Evolutionary conservation across 2,329 filamentous ascomycete genomes (phyloP).

Genomic region (Pseudocercospora cruenta): DNA sequence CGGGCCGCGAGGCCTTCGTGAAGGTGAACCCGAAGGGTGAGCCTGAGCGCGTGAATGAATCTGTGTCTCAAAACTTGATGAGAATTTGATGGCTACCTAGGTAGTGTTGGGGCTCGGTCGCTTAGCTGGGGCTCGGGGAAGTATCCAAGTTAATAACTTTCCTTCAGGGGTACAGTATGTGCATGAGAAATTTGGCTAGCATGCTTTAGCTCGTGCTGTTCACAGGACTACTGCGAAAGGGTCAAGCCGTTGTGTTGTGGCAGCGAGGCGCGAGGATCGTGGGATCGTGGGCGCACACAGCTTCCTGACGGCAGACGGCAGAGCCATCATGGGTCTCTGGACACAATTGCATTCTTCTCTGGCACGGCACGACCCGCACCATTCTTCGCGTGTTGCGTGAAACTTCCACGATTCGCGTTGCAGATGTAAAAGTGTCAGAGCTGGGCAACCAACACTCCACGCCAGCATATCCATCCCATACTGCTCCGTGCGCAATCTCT

Average conservation of each 20-base stretch:
- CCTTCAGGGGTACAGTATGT: not conserved
- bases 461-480: not conserved
- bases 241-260: not conserved
- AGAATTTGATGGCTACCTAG: too few species aligned
- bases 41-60: too few species aligned
- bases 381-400: not conserved
- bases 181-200: slow-evolving; percentile 1
- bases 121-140: too few species aligned
- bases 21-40: too few species aligned
- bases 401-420: not conserved
- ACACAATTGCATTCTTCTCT: not conserved
- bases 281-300: not conserved
- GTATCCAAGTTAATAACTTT: not conserved
- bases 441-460: not conserved
- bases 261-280: not conserved
- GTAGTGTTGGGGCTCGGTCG: too few species aligned
- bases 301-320: not conserved
- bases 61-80: too few species aligned
- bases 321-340: not conserved
- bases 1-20: too few species aligned
- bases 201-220: slow-evolving; percentile 5
- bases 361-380: not conserved
- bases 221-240: not conserved
- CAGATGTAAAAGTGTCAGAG: not conserved
- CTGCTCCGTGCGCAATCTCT: slow-evolving; percentile 6